Evolutionary conservation across 345 rosid species (phyloP).

Genomic region (Gossypium mustelinum): DNA sequence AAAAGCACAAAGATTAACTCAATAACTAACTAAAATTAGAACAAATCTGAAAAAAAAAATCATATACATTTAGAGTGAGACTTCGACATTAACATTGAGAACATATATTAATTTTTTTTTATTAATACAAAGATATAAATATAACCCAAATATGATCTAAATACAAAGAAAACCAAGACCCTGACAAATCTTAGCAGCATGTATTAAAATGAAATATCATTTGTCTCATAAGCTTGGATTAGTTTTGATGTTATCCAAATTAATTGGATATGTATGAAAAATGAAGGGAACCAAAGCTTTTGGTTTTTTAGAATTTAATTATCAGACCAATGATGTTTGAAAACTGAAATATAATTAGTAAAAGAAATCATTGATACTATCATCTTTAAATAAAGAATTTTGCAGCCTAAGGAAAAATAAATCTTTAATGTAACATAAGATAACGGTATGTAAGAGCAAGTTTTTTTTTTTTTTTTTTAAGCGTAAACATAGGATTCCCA

Average conservation of each 20-base stretch:
- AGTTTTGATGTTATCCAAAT: slow-evolving; percentile 15
- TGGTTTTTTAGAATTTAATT: too few relatives aligned
- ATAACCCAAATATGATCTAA: too few relatives aligned
- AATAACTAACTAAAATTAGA: too few relatives aligned
- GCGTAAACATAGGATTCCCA: not conserved
- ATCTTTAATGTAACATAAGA: not conserved
- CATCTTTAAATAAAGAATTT: not conserved
- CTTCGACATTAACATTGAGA: too few relatives aligned
- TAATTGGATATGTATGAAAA: not conserved
- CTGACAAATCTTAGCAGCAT: too few relatives aligned
- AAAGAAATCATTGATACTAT: not conserved
- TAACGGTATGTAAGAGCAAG: not conserved
- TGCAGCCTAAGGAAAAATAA: not conserved
- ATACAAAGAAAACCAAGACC: too few relatives aligned
- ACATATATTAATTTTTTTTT: too few relatives aligned
- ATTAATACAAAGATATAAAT: too few relatives aligned
- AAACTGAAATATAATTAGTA: not conserved
- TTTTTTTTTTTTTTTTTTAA: not conserved
- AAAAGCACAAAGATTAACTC: too few relatives aligned
- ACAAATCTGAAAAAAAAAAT: too few relatives aligned
- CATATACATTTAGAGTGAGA: too few relatives aligned
- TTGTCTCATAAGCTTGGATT: too few relatives aligned
- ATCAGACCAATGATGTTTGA: not conserved
- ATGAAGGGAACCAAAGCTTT: not conserved
- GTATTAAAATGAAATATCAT: not conserved